A percentile compares a stretch with the other conserved stretches of the same genome.
These are phyloP conservation scores for Scenedesmus sp. DNA, from an alignment of 163 green algal species.

Conservation along the genomic window DNA sequence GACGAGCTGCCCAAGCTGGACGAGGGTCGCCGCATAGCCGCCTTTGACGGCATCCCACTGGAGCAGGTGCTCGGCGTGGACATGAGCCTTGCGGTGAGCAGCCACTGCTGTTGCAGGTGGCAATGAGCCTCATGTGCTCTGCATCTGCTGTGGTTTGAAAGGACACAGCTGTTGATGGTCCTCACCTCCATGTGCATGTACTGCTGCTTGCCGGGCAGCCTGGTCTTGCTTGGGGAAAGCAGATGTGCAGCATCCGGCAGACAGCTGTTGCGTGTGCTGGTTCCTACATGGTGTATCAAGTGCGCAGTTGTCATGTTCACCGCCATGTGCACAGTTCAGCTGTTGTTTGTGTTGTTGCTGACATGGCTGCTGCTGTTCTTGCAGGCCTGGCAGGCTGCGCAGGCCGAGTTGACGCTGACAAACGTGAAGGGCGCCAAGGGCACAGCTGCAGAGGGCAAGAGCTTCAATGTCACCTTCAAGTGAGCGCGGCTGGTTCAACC, in stretches of 20 bases:
- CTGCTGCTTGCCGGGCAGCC: not conserved
- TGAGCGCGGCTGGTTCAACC: not conserved
- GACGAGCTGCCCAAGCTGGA: constrained; percentile 41
- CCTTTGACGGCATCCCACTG: constrained; percentile 38
- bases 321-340: not conserved
- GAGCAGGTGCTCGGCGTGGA: constrained; percentile 28
- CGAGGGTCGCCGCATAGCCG: constrained; percentile 20
- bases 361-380: not conserved
- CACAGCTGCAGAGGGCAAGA: constrained; percentile 6
- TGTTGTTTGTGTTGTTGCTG: not conserved
- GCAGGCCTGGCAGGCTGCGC: constrained; percentile 37
- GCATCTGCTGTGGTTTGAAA: not conserved
- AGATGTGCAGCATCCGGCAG: not conserved
- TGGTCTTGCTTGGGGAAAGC: not conserved
- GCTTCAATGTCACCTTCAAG: constrained; percentile 50
- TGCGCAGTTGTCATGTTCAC: too few species aligned
- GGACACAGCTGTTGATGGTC: too few species aligned
- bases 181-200: not conserved
- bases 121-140: too few species aligned
- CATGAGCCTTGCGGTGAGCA: constrained; percentile 37
- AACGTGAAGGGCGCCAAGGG: constrained; percentile 32
- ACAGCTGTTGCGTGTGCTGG: not conserved
- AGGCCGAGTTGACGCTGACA: constrained; percentile 41
- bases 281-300: not conserved
- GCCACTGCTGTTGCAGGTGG: not conserved